A percentile compares a stretch with the other conserved stretches of the same genome.
These are phyloP conservation scores for Dictyostelium brefeldianum DNA, from an alignment of 78 protist genomes.

Conservation along the genomic window DNA sequence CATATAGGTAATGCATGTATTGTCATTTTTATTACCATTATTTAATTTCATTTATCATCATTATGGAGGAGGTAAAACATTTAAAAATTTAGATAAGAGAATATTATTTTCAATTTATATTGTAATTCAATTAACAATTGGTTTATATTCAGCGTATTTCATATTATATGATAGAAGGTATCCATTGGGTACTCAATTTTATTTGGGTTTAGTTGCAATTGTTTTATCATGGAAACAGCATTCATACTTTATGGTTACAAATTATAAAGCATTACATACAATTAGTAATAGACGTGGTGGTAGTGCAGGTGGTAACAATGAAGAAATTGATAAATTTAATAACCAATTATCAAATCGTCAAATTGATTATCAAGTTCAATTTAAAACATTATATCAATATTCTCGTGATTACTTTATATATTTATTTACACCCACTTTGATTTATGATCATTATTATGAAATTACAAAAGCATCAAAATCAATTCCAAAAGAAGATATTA, in stretches of 20 bases:
- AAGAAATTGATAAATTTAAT: neutral
- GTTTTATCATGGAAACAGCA: conserved; percentile 28
- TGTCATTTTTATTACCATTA: conserved; percentile 48
- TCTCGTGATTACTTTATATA: neutral
- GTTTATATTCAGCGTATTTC: neutral
- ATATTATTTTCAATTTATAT: neutral
- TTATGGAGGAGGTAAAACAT: neutral
- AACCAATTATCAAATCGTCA: neutral
- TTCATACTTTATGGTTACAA: conserved; percentile 40
- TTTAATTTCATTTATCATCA: neutral
- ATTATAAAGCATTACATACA: conserved; percentile 20
- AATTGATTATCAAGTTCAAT: neutral
- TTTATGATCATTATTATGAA: conserved; percentile 59
- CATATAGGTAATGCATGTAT: conserved; percentile 24
- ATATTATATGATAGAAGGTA: neutral
- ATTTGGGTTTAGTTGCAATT: conserved; percentile 16
- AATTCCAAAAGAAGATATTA: neutral
- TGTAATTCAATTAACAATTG: neutral
- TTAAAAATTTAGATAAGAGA: neutral
- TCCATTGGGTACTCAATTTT: conserved; percentile 49
- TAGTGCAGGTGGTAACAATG: neutral
- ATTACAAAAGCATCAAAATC: neutral
- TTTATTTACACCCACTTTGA: conserved; percentile 47
- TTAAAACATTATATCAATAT: neutral
- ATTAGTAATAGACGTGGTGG: neutral